A percentile compares a stretch with the other conserved stretches of the same genome.
These are phyloP conservation scores for Termitomyces sp. DNA, from an alignment of 768 basidiomycete genomes.

Conservation along the genomic window DNA sequence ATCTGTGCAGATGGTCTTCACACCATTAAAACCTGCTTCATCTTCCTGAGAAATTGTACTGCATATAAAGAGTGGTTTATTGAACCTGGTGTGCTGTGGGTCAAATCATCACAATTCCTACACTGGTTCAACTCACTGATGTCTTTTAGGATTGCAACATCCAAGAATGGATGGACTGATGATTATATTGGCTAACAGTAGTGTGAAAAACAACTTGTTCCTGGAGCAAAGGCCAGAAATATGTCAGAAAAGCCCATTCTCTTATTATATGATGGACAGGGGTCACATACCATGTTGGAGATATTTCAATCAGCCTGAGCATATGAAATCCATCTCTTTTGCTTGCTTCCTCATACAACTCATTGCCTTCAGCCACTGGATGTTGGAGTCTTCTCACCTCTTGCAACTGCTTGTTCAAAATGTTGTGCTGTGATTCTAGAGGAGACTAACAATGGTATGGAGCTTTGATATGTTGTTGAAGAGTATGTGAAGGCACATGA, in stretches of 20 bases:
- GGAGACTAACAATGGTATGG: neutral
- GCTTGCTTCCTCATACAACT: neutral
- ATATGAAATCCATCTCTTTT: too few species aligned
- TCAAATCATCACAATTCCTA: too few species aligned
- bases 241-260: conserved; percentile 23
- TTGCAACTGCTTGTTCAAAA: neutral
- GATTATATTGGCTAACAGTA: too few species aligned
- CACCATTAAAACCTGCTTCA: too few species aligned
- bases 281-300: conserved; percentile 27
- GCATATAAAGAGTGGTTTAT: too few species aligned
- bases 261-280: conserved; percentile 39
- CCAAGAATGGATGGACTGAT: too few species aligned
- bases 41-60: too few species aligned
- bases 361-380: neutral
- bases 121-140: too few species aligned
- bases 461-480: neutral
- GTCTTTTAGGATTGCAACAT: too few species aligned
- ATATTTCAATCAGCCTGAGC: conserved; percentile 8
- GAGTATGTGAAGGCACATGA: neutral
- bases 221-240: conserved; percentile 19
- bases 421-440: conserved; percentile 15
- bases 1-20: too few species aligned
- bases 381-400: neutral
- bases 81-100: too few species aligned
- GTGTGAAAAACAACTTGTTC: conserved; percentile 32